These are phyloP conservation scores for Agrocybe pediades DNA, from an alignment of 768 basidiomycete species.

Conservation along the genomic window DNA sequence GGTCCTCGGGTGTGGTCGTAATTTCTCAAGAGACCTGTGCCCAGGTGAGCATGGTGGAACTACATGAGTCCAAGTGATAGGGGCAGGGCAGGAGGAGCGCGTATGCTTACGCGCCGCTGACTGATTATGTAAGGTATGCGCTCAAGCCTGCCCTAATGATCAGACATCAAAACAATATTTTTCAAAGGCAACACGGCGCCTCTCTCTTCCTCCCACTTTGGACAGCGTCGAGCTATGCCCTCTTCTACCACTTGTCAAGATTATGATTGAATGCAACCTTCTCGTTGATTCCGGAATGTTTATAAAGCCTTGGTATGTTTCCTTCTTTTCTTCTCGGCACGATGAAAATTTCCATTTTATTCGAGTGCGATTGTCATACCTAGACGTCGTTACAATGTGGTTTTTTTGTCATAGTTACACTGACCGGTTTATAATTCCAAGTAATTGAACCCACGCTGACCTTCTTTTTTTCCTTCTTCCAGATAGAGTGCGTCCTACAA, in stretches of 20 bases:
- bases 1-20: too few relatives aligned
- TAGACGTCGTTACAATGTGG: constrained; percentile 56
- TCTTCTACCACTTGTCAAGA: not conserved
- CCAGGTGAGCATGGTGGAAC: too few relatives aligned
- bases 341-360: constrained; percentile 58
- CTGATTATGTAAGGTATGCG: not conserved
- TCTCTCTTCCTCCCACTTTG: not conserved
- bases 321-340: constrained; percentile 29
- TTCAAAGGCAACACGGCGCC: not conserved
- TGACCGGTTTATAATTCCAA: constrained; percentile 52
- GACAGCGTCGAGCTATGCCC: not conserved
- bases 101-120: not conserved
- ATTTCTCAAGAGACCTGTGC: too few relatives aligned
- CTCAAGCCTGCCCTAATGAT: not conserved
- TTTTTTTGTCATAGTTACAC: constrained; percentile 91
- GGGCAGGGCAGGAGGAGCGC: too few relatives aligned
- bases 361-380: constrained; percentile 58
- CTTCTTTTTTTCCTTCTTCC: not conserved
- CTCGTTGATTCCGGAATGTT: not conserved
- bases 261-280: not conserved
- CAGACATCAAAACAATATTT: not conserved
- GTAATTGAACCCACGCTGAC: not conserved
- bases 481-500: not conserved
- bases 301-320: not conserved
- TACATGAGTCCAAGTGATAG: too few relatives aligned